phyloP scores from a whole-genome alignment of 768 basidiomycete species.

The Pleurotus eryngii region DNA sequence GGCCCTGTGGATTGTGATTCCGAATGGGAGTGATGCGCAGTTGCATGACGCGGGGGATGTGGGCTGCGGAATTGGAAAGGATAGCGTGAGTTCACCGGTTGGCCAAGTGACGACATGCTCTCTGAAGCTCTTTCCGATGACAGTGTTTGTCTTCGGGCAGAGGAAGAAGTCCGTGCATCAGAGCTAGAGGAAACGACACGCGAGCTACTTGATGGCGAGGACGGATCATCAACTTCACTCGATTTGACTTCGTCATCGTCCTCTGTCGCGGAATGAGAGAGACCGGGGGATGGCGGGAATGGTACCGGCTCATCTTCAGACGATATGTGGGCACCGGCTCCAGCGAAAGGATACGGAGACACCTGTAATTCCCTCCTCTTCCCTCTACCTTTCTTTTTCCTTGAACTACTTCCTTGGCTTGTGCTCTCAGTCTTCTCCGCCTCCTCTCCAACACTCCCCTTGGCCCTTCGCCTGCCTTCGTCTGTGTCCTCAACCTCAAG shows the following conservation, averaged over 20 bases:
- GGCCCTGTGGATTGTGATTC: slow-evolving; percentile 5
- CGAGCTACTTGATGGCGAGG: slow-evolving; percentile 22
- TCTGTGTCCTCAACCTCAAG: slow-evolving; percentile 34
- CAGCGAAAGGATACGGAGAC: slow-evolving; percentile 72
- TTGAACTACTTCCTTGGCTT: not conserved
- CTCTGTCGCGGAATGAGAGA: slow-evolving; percentile 18
- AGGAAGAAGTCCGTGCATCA: slow-evolving; percentile 32
- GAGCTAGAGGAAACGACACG: slow-evolving; percentile 23
- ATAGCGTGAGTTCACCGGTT: slow-evolving; percentile 67
- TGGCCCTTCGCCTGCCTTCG: slow-evolving; percentile 23
- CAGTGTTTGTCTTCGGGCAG: slow-evolving; percentile 31
- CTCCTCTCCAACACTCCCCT: not conserved
- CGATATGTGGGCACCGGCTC: slow-evolving; percentile 56
- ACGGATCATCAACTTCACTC: slow-evolving; percentile 38
- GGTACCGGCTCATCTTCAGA: slow-evolving; percentile 58
- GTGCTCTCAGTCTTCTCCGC: not conserved
- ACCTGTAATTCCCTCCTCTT: slow-evolving; percentile 35
- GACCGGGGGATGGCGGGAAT: slow-evolving; percentile 65
- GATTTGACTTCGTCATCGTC: slow-evolving; percentile 24
- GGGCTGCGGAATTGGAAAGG: slow-evolving; percentile 66
- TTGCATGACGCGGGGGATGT: slow-evolving; percentile 31
- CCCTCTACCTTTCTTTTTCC: slow-evolving; percentile 23
- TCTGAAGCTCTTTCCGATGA: slow-evolving; percentile 69
- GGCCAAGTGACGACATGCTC: slow-evolving; percentile 84
- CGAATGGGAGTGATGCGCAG: slow-evolving; percentile 1